These are phyloP conservation scores for Orbilia oligospora DNA, from an alignment of 2,329 filamentous ascomycete genomes.

Conservation along the genomic window DNA sequence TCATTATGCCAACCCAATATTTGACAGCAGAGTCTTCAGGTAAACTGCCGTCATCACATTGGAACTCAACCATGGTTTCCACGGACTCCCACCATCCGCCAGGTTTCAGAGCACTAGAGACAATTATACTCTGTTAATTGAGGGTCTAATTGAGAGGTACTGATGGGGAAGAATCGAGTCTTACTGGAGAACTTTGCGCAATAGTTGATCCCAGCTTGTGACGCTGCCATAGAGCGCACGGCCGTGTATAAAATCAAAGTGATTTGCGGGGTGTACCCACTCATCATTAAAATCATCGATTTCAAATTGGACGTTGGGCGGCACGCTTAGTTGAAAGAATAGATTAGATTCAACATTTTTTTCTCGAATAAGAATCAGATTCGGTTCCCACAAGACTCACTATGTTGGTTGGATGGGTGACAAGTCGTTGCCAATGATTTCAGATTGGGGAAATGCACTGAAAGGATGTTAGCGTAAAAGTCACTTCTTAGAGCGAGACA, in stretches of 20 bases:
- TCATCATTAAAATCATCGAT: constrained; percentile 65
- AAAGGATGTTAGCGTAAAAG: background rate
- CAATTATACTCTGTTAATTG: background rate
- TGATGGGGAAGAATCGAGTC: background rate
- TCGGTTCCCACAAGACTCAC: constrained; percentile 40
- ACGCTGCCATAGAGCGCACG: constrained; percentile 65
- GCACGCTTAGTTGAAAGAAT: constrained; percentile 61
- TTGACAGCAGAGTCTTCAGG: constrained; percentile 34
- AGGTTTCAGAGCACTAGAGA: constrained; percentile 67
- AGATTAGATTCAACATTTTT: background rate
- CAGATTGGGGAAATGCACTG: constrained; percentile 59
- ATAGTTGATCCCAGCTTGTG: constrained; percentile 63
- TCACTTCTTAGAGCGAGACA: background rate
- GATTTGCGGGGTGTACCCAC: constrained; percentile 65
- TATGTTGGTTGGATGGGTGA: constrained; percentile 63
- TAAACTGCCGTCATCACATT: constrained; percentile 56
- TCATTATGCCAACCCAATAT: constrained; percentile 59
- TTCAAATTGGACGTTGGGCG: constrained; percentile 65
- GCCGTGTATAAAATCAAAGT: constrained; percentile 65
- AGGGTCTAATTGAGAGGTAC: background rate
- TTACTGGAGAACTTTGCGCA: constrained; percentile 59
- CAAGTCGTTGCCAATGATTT: constrained; percentile 63
- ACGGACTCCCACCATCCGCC: constrained; percentile 69
- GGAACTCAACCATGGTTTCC: constrained; percentile 61
- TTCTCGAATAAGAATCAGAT: background rate